phyloP scores from a whole-genome alignment of 805 yeast genomes.

The Brettanomyces custersianus region DNA sequence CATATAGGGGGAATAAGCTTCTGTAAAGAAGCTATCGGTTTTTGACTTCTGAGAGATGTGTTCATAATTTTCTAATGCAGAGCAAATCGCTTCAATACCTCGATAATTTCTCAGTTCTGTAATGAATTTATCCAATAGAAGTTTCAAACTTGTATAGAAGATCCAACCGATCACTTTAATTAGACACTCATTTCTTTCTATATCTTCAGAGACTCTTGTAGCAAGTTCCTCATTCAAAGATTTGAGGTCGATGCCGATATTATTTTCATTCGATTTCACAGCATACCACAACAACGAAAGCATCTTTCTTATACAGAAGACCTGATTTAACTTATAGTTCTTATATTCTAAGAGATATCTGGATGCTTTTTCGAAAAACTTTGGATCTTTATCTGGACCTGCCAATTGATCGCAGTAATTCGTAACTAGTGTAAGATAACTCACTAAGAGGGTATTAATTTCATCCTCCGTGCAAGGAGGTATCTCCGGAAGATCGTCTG shows the following conservation, averaged over 20 bases:
- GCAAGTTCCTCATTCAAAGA: conserved; percentile 10
- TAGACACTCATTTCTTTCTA: conserved; percentile 21
- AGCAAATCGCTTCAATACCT: conserved; percentile 37
- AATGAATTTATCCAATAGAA: conserved; percentile 21
- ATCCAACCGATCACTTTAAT: conserved; percentile 26
- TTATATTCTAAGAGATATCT: conserved; percentile 17
- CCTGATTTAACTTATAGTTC: conserved; percentile 27
- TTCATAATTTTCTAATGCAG: conserved; percentile 19
- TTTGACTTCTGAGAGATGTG: conserved; percentile 30
- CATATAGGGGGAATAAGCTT: conserved; percentile 26
- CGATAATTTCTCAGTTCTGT: conserved; percentile 41
- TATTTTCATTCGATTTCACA: conserved; percentile 17
- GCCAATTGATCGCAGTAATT: conserved; percentile 19
- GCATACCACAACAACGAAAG: conserved; percentile 33
- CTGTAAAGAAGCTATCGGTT: conserved; percentile 16
- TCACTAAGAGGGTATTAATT: conserved; percentile 26
- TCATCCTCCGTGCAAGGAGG: conserved; percentile 21
- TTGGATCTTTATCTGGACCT: conserved; percentile 13
- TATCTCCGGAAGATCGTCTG: conserved; percentile 6
- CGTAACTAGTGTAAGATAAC: conserved; percentile 23
- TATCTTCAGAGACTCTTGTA: conserved; percentile 13
- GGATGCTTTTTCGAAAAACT: conserved; percentile 20
- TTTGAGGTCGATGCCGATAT: conserved; percentile 12
- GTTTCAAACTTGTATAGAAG: conserved; percentile 11
- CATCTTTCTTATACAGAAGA: conserved; percentile 42